Conservation (phyloP, 768 basidiomycete species). For the Austroboletus festivus region DNA sequence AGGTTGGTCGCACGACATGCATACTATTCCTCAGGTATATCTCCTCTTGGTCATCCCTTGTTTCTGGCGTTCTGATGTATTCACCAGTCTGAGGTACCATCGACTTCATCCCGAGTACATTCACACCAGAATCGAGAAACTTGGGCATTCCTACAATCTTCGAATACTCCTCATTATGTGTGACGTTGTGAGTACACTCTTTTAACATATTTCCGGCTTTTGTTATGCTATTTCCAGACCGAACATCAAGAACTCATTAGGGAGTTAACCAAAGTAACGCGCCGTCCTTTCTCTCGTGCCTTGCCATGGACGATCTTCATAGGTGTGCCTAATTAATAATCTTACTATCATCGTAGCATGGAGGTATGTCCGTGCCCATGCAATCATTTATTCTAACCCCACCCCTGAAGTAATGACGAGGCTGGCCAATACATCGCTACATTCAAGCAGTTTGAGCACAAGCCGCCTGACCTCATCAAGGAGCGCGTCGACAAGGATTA, state of each 20-base stretch:
- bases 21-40: conserved; percentile 85
- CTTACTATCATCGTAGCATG: conserved; percentile 91
- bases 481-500: conserved; percentile 93
- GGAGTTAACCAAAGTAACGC: conserved; percentile 80
- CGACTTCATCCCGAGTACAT: conserved; percentile 98
- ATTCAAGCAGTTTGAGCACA: conserved; percentile 93
- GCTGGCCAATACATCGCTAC: conserved; percentile 87
- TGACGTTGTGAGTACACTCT: conserved; percentile 72
- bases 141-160: conserved; percentile 78
- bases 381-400: conserved; percentile 2
- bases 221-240: conserved; percentile 44
- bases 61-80: background rate
- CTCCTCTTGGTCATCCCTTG: background rate
- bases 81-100: conserved; percentile 80
- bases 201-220: background rate
- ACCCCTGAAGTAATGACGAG: conserved; percentile 68
- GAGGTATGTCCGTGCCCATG: conserved; percentile 51
- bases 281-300: conserved; percentile 6
- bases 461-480: conserved; percentile 89
- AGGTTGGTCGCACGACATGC: conserved; percentile 91
- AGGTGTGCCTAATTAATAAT: conserved; percentile 89
- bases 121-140: conserved; percentile 82
- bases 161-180: conserved; percentile 86
- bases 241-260: conserved; percentile 91
- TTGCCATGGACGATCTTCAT: conserved; percentile 1